Conservation (phyloP, 352 stramenopile genomes). For the Plasmopara viticola region DNA sequence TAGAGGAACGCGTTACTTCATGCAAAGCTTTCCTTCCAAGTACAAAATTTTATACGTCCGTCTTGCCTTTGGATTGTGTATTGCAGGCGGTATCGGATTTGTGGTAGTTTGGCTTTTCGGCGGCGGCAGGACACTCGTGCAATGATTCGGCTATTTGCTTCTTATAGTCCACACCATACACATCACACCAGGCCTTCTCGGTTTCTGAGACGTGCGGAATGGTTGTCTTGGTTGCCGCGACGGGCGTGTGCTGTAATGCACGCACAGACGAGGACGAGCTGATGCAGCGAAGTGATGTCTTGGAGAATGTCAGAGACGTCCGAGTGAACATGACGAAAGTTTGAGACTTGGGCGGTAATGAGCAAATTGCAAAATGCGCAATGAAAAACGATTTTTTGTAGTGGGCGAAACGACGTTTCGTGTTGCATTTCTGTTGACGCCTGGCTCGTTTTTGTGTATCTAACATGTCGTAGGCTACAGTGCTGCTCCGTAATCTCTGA, state of each 20-base stretch:
- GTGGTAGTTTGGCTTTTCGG: constrained; percentile 23
- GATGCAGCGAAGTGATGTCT: constrained; percentile 23
- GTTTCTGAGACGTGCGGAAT: constrained; percentile 32
- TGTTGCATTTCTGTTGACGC: background rate
- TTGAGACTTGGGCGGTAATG: constrained; percentile 2
- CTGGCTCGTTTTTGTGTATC: constrained; percentile 1
- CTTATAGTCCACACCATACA: constrained; percentile 74
- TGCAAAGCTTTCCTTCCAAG: constrained; percentile 40
- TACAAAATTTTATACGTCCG: constrained; percentile 49
- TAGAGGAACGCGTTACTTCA: background rate
- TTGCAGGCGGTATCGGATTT: constrained; percentile 1
- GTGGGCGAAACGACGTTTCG: constrained; percentile 1
- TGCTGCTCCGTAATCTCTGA: too few species aligned
- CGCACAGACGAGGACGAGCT: constrained; percentile 26
- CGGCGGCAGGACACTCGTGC: constrained; percentile 33
- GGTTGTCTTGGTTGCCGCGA: constrained; percentile 11
- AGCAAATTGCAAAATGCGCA: constrained; percentile 26
- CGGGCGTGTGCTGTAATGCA: constrained; percentile 31
- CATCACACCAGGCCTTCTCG: constrained; percentile 67
- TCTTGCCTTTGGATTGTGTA: constrained; percentile 23
- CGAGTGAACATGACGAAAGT: constrained; percentile 24
- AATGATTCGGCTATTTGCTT: constrained; percentile 56
- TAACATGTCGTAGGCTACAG: background rate
- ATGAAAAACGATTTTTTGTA: constrained; percentile 14
- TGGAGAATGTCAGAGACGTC: constrained; percentile 22